These are phyloP conservation scores for Hypoxylon intermedium DNA, from an alignment of 495 filamentous ascomycete species.

Conservation along the genomic window DNA sequence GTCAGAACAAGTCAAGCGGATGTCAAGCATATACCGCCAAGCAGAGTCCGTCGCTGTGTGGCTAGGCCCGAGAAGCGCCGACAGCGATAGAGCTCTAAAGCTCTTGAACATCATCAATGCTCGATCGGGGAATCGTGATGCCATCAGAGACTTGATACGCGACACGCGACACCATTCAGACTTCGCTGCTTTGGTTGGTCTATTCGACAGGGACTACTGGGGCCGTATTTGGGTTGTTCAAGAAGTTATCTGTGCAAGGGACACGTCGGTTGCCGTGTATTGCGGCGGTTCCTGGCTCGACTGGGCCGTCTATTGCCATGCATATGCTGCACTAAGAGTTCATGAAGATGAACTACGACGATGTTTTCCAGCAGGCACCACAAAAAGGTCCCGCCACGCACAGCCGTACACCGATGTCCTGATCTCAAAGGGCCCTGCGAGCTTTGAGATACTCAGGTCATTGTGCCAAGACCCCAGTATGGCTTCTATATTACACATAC, in stretches of 20 bases:
- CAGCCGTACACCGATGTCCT: neutral
- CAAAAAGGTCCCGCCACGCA: neutral
- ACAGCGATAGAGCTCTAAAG: conserved; percentile 1
- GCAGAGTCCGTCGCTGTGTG: conserved; percentile 26
- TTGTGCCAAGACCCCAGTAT: neutral
- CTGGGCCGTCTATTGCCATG: neutral
- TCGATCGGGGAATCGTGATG: neutral
- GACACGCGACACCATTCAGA: too few relatives aligned
- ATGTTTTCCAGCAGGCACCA: neutral
- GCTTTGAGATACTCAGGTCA: neutral
- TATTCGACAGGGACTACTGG: conserved; percentile 48
- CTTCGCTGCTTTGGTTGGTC: conserved; percentile 31
- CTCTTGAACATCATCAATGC: neutral
- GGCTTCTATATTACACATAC: conserved; percentile 5
- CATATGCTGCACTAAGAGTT: neutral
- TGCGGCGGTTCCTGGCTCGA: too few relatives aligned
- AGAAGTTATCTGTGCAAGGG: conserved; percentile 44
- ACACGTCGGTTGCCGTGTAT: neutral
- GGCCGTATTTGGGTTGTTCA: conserved; percentile 45
- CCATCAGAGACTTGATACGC: neutral
- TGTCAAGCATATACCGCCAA: conserved; percentile 27
- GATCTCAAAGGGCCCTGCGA: neutral
- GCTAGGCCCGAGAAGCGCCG: conserved; percentile 27
- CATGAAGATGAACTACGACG: neutral
- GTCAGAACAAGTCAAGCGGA: conserved; percentile 23